Base-by-base conservation (phyloP, 2,329 filamentous ascomycete species). In the Delphinella strobiligena region DNA sequence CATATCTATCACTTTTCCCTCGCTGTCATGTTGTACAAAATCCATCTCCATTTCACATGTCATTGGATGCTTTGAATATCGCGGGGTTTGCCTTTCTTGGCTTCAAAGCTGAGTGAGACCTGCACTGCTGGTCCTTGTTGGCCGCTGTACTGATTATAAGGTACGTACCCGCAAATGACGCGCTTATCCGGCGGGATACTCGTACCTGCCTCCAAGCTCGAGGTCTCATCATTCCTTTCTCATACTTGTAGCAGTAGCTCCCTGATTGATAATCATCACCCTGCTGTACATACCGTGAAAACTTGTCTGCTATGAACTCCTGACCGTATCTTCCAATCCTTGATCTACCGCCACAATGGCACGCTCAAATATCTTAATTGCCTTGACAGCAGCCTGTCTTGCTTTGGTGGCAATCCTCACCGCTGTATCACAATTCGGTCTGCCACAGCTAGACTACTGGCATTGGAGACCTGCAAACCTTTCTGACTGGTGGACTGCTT, bases 331-430 rank as follows among this genome's bases (percentile, higher is more conserved):
- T 27, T 7, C 22, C 22, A 27, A 27, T 7, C 12, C 22, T 27
- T 27, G 22, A 27, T 7, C 12, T 27, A 30, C 15, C 34, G 41
- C 46, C 41, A 40, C 40, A 27, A 64, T 63, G 61, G 60, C 59
- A 49, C 59, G 58, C 51, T 56, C 57, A 40, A 58, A 61, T 44
- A 47, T 61, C 35, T 51, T 53, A 19, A 50, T 61, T 45, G 60
- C 61, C 47, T 30, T 62, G 34, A 54, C 52, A 39, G 55, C 58
- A 7, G 54, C 61, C 16, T 47, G 56, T 45, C 31, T 58, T 37
- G 52, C 54, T 8, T 43, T 55, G 17, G 35, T 63, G 36, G 51
- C 61, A 30, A 47, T 58, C 24, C 49, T 52, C 24, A 55, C 60
- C 48, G 54, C 62, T 17, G 47, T 61, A 24, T 41, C 49, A 38